Evolutionary conservation across 192 early-diverging fungal species (phyloP), one percentile per base, ranked within the genome.

Genomic region (Gonapodya prolifera): DNA sequence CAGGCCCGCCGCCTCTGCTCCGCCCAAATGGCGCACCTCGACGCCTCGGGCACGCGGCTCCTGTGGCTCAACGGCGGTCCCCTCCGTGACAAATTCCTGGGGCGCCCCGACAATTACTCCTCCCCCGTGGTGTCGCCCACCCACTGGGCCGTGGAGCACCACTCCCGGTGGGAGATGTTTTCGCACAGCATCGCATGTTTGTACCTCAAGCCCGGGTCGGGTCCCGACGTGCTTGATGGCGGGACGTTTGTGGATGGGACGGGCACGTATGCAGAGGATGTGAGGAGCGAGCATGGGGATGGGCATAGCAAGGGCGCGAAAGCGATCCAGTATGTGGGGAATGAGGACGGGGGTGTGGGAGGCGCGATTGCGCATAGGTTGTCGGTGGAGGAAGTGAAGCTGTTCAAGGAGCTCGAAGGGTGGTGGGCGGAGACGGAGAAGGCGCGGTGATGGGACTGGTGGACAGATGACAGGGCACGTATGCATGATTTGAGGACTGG

Each of bases 81-180:
- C 71, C 71, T 73, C 8, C 71, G 71, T 8, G 71, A 73, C 71
- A 73, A 73, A 32, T 73, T 73, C 31, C 28, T 73, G 2, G 71
- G 71, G 18, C 8, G 8, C 8, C 8, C 8, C 45, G 8, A 23
- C 8, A 8, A 16, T 23, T 61, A 16, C 23, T 8, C 8, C 8
- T 61, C 45, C 8, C 45, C 45, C 23, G 45, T 61, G 8, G 45
- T 61, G 45, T 61, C 45, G 8, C 45, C 45, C 8, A 16, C 45
- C 23, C 45, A 61, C 45, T 61, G 45, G 45, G 45, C 45, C 8
- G 23, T 61, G 8, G 28, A 73, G 29, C 71, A 73, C 31, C 71
- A 73, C 29, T 73, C 71, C 8, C 16, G 31, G 28, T 73, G 71
- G 71, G 71, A 73, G 18, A 18, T 73, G 28, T 73, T 30, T 29